Base-by-base conservation (phyloP, 352 stramenopile genomes). In the Phytophthora pisi region DNA sequence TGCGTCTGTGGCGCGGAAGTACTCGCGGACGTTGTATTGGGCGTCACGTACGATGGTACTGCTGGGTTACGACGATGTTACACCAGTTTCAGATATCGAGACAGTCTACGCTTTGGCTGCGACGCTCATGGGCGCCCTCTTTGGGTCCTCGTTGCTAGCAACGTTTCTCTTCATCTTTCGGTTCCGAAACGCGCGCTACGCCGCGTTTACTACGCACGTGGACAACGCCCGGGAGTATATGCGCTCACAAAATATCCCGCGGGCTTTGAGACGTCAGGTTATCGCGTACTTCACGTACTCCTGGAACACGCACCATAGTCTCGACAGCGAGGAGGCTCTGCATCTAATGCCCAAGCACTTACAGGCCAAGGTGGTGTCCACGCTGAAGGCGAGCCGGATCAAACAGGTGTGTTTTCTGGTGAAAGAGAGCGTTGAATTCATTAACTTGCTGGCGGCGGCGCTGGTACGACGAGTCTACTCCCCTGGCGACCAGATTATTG, bases 171-270 rank as follows among this genome's bases (percentile, higher is more conserved):
- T 92, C 62, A 87, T 91, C 49, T 91, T 92, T 30, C 84, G 84
- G 4, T 73, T 89, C 58, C 77, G 81, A 23, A 89, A 89, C 45
- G 72, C 75, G 7, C 62, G 81, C 0, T 74, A 86, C 24, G 82
- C 77, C 2, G 75, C 77, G 11, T 90, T 90, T 45, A 68, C 79
- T 4, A 66, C 81, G 0, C 82, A 93, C 47, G 82, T 93, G 7
- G 83, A 92, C 57, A 92, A 92, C n/a, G 79, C 82, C 5, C 70
- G 79, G 4, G 82, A 89, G 56, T 90, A 90, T 58, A 91, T 93
- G 86, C 83, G 84, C n/a, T 86, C 77, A 1, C 73, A 90, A 59
- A 86, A 83, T 40, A 76, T 93, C 9, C 71, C 86, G 6, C 77
- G 71, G 0, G 31, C 65, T 1, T 56, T 92, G 9, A 64, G 80